Percentiles rank a stretch among this genome's conserved stretches.
Evolutionary conservation across 2,329 filamentous ascomycete species (phyloP).

Genomic region (Penicillium sp.): DNA sequence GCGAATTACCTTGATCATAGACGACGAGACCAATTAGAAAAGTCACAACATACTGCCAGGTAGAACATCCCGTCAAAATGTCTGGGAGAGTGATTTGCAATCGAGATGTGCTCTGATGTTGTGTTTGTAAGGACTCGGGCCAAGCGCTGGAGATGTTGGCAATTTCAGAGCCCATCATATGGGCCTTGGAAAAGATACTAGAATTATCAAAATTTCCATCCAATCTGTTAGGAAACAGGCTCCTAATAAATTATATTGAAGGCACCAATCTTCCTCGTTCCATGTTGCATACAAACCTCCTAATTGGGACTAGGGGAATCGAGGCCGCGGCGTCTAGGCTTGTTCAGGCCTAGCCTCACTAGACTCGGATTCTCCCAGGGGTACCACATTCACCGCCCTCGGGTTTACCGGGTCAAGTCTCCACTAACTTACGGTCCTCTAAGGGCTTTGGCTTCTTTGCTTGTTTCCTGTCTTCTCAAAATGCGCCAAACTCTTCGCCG

Average conservation of each 20-base stretch:
- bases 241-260: not conserved
- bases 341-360: not conserved
- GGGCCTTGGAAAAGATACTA: too few species aligned
- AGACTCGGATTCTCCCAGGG: not conserved
- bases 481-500: constrained; percentile 59
- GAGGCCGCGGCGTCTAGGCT: constrained; percentile 1
- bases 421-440: not conserved
- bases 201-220: too few species aligned
- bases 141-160: constrained; percentile 12
- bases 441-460: not conserved
- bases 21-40: constrained; percentile 64
- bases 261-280: not conserved
- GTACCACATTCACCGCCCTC: not conserved
- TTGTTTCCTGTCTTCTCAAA: constrained; percentile 9
- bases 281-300: not conserved
- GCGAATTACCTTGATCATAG: constrained; percentile 75
- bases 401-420: not conserved
- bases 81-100: not conserved
- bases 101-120: not conserved
- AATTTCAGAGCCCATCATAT: constrained; percentile 8
- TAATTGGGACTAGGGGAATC: not conserved
- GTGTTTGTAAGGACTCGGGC: constrained; percentile 6
- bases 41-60: constrained; percentile 43
- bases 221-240: too few species aligned
- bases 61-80: constrained; percentile 40